Percentiles rank a stretch among this genome's conserved stretches.
Conservation (phyloP, 331 rosid species). For the Quercus tomentella region DNA sequence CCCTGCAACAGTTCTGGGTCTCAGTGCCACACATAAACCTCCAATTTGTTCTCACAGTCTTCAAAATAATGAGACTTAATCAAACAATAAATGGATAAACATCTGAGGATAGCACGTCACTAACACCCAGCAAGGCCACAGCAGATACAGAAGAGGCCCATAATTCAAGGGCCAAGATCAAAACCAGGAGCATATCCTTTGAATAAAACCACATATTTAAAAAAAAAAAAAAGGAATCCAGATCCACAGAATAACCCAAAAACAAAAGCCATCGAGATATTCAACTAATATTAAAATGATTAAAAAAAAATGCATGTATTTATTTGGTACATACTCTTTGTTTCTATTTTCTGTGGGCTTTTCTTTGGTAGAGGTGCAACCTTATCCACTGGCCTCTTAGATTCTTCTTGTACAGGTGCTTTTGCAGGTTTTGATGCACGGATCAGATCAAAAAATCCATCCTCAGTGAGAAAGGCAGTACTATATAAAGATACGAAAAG, state of each 20-base stretch:
- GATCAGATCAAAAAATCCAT: conserved; percentile 82
- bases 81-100: background rate
- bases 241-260: background rate
- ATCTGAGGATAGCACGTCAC: background rate
- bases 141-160: background rate
- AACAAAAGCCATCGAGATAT: conserved; percentile 3
- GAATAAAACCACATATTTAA: background rate
- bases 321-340: conserved; percentile 52
- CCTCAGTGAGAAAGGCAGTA: conserved; percentile 83
- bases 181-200: background rate
- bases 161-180: background rate
- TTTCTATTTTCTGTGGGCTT: conserved; percentile 47
- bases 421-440: conserved; percentile 56
- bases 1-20: background rate
- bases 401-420: conserved; percentile 36
- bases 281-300: background rate
- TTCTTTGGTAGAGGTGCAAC: conserved; percentile 39
- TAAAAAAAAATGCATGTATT: background rate
- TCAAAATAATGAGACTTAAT: background rate
- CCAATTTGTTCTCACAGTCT: background rate
- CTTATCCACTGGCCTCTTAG: conserved; percentile 39
- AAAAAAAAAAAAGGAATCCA: background rate
- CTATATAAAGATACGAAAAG: conserved; percentile 32
- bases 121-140: background rate
- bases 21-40: background rate